Base-by-base conservation (phyloP, 805 yeast species). In the Candida khao-thaluensis region DNA sequence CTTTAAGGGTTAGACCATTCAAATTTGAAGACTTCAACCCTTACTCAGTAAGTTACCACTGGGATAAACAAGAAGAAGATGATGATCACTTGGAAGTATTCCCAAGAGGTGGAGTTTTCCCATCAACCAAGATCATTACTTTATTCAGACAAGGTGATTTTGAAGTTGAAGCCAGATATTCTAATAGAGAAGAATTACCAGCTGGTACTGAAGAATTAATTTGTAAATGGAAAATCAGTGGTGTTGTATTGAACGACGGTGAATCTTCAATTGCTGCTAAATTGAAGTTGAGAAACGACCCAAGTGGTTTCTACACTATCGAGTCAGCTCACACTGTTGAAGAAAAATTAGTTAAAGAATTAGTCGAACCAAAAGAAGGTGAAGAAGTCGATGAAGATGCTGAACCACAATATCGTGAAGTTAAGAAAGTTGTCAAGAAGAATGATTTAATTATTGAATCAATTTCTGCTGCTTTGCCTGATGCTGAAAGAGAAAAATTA, bases 1-100 rank as follows among this genome's bases (percentile, higher is more conserved):
- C 97, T 50, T 81, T 93, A 57, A 86, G 99, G 74, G 99, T 93
- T 38, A 85, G 98, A 72, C 96, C 96, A 52, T 93, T 93, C 84
- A 91, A 91, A 72, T 93, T 90, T 63, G 96, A 91, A 74, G 99
- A 93, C 66, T 71, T 81, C 64, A 91, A 90, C 80, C 84, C 81
- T 59, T 79, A 79, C 80, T 81, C 96, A 20, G 96, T 93, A 50
- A 84, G 97, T 28, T 93, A 88, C 81, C 78, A 69, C 69, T 95
- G 99, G 98, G 95, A 83, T 62, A 79, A 90, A 62, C 86, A 86
- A 65, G 90, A 79, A 43, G 98, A 87, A 66, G 98, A 89, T 59
- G 44, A 41, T 15, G 85, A 78, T 60, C 89, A 86, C 62, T 75
- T 93, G 66, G 98, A 93, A 72, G 99, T 93, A 40, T 93, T 93